A percentile compares a stretch with the other conserved stretches of the same genome.
These are phyloP conservation scores for Eutypella sp. DNA, from an alignment of 2,329 filamentous ascomycete species.

Conservation along the genomic window DNA sequence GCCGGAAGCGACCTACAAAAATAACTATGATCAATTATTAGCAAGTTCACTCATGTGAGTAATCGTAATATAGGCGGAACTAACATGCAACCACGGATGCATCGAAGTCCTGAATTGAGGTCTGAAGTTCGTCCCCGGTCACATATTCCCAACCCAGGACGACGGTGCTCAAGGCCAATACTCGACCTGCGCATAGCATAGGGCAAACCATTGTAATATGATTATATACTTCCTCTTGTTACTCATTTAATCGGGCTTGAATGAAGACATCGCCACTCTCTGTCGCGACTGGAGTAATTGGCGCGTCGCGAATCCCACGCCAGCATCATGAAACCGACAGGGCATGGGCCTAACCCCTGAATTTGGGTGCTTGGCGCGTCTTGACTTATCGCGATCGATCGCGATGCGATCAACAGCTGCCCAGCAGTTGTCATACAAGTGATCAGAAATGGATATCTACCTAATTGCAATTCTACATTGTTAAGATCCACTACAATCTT, in stretches of 20 bases:
- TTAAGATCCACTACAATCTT: no score
- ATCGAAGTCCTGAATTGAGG: background rate
- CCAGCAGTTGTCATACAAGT: no score
- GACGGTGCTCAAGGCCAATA: background rate
- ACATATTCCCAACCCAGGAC: background rate
- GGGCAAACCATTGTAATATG: background rate
- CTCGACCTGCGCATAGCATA: background rate
- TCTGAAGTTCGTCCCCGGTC: background rate
- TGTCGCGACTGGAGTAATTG: background rate
- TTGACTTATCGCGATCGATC: no score
- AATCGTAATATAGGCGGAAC: background rate
- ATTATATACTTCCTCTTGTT: background rate
- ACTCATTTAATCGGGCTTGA: background rate
- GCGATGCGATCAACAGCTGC: no score
- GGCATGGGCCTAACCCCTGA: background rate
- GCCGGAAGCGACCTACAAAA: background rate
- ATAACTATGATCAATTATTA: background rate
- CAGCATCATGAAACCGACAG: background rate
- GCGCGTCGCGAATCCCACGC: no score
- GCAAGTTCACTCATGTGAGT: background rate
- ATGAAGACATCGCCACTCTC: background rate
- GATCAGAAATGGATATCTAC: no score
- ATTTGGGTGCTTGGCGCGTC: background rate
- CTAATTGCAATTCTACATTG: no score
- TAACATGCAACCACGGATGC: slow-evolving; percentile 1